Base-by-base conservation (phyloP, 2,329 filamentous ascomycete genomes). In the Aspergillus uvarum region DNA sequence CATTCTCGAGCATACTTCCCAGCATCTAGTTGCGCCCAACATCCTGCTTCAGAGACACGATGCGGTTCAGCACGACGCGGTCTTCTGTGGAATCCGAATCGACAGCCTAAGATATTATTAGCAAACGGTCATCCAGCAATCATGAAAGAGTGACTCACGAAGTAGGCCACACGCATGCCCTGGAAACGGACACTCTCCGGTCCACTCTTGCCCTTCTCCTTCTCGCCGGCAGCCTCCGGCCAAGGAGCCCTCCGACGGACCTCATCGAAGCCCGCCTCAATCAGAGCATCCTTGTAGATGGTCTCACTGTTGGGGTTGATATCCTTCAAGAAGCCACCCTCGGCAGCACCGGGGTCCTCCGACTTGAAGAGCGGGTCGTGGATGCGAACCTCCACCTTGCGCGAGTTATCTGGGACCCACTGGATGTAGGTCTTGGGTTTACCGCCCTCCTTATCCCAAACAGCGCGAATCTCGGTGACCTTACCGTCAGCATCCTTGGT, bases 301-400 rank as follows among this genome's bases (percentile, higher is more conserved):
- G 91, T 80, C 78, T 97, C 91, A 60, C 89, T 94, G 51, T 94
- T 83, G 0, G 91, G 89, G 73, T 95, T 95, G 67, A 98, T 83
- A 68, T 96, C 90, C 56, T 88, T 87, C 55, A 96, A 79, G 78
- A 92, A 97, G 2, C 92, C 92, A 16, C 89, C 91, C 51, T 88
- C 87, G 3, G 89, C 87, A 11, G 87, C 85, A 44, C 89, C 87
- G 2, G 94, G 93, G 70, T 95, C 89, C 51, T 93, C 88, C 4
- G 89, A 91, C 75, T 92, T 92, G 85, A 97, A 97, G 0, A 98
- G 83, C 3, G 87, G 81, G 73, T 92, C 90, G 79, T 95, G 89
- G 51, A 95, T 82, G 60, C 93, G 89, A 47, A 87, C 90, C 75
- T 93, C 89, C 12, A 89, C 88, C 57, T 79, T 82, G 61, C 88